Percentiles rank a stretch among this genome's conserved stretches.
These are phyloP conservation scores for Cytospora piceae DNA, from an alignment of 2,329 filamentous ascomycete species.

Conservation along the genomic window DNA sequence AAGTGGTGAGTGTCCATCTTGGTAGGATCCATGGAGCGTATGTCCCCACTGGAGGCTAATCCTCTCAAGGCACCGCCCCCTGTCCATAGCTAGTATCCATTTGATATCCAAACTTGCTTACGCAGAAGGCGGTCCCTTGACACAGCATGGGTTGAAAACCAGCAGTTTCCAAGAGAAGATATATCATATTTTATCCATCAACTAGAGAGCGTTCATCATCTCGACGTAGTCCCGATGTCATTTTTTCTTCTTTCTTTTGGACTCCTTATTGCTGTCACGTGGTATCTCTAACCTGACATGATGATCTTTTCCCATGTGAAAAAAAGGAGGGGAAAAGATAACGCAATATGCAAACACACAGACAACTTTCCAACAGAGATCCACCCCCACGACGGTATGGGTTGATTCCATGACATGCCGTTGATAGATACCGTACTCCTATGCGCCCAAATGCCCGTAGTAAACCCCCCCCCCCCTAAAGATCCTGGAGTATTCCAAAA, in stretches of 20 bases:
- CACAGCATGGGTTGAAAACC: conserved; percentile 9
- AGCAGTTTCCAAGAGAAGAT: conserved; percentile 3
- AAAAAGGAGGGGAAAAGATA: not conserved
- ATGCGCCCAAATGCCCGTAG: conserved; percentile 10
- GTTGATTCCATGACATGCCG: not conserved
- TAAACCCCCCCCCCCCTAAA: not conserved
- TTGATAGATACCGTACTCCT: conserved; percentile 2
- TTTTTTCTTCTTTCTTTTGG: not conserved
- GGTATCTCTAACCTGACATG: not conserved
- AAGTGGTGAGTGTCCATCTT: not conserved
- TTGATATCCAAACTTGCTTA: not conserved
- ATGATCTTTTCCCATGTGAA: conserved; percentile 11
- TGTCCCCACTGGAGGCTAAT: not conserved
- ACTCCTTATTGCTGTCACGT: not conserved
- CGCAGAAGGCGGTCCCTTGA: not conserved
- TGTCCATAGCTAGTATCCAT: not conserved
- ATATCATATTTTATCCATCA: conserved; percentile 13
- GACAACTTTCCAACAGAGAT: not conserved
- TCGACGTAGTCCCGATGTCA: conserved; percentile 7
- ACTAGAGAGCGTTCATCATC: conserved; percentile 12
- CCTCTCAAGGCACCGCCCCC: not conserved
- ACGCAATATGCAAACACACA: conserved; percentile 6
- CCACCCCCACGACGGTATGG: conserved; percentile 1
- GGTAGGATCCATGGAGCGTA: not conserved
- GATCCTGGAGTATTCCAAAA: not conserved